phyloP scores from a whole-genome alignment of 768 basidiomycete species.

The Hypsizygus marmoreus region DNA sequence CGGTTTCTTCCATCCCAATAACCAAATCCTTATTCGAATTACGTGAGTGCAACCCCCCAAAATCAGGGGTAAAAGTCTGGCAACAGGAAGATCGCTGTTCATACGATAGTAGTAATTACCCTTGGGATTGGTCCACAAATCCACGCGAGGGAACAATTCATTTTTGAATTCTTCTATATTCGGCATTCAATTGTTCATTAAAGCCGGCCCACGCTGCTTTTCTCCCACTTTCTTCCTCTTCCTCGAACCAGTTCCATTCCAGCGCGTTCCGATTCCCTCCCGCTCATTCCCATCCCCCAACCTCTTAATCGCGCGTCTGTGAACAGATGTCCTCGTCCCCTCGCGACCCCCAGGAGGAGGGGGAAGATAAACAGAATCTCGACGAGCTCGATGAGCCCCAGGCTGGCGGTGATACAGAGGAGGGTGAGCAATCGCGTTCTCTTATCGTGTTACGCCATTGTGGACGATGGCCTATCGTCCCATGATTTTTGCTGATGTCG shows the following conservation, averaged over 20 bases:
- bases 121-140: conserved; percentile 55
- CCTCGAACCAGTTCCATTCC: conserved; percentile 40
- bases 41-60: conserved; percentile 63
- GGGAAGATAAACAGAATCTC: conserved; percentile 52
- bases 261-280: conserved; percentile 29
- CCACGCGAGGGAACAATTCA: conserved; percentile 75
- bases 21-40: conserved; percentile 32
- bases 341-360: conserved; percentile 50
- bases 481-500: conserved; percentile 20
- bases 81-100: conserved; percentile 51
- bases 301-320: conserved; percentile 30
- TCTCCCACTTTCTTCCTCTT: conserved; percentile 59
- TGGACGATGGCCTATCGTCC: background rate
- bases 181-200: conserved; percentile 75
- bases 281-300: conserved; percentile 19
- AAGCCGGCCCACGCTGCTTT: conserved; percentile 67
- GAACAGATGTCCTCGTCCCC: conserved; percentile 65
- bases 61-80: conserved; percentile 58
- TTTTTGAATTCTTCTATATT: conserved; percentile 63
- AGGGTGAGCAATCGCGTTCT: conserved; percentile 34
- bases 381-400: conserved; percentile 62
- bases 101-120: conserved; percentile 62
- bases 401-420: conserved; percentile 38
- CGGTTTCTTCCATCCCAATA: conserved; percentile 31
- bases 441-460: background rate